Percentiles rank a stretch among this genome's conserved stretches.
Evolutionary conservation across 2,329 filamentous ascomycete genomes (phyloP).

Genomic region (Colletotrichum limetticola): DNA sequence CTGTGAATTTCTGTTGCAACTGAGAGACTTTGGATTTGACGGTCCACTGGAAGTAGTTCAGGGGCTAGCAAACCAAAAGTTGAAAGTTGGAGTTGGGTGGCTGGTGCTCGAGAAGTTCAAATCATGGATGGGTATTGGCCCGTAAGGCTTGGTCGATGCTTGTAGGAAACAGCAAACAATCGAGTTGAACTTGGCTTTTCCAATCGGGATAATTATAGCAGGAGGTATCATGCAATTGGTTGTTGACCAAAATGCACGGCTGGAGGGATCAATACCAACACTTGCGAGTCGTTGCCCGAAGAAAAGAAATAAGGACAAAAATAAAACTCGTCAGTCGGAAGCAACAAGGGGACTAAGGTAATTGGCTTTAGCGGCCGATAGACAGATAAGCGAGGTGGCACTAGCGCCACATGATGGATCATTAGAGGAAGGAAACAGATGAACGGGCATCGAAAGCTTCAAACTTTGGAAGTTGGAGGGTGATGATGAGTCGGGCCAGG

Average conservation of each 20-base stretch:
- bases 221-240: neutral
- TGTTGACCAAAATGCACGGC: neutral
- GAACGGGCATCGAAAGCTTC: constrained; percentile 9
- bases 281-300: neutral
- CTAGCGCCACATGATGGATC: constrained; percentile 12
- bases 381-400: constrained; percentile 30
- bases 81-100: neutral
- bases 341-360: neutral
- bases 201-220: neutral
- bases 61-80: neutral
- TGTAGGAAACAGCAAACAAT: neutral
- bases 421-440: constrained; percentile 7
- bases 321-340: constrained; percentile 16
- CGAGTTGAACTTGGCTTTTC: neutral
- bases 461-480: neutral
- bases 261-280: neutral
- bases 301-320: constrained; percentile 15
- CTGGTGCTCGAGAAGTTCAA: neutral
- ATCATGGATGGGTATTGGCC: neutral
- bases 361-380: constrained; percentile 29
- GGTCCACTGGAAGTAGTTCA: neutral
- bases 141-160: neutral
- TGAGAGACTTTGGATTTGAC: neutral
- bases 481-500: neutral
- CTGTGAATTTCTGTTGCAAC: neutral